A percentile compares a stretch with the other conserved stretches of the same genome.
These are phyloP conservation scores for Allium cepa DNA, from an alignment of 106 monocot species.

Conservation along the genomic window DNA sequence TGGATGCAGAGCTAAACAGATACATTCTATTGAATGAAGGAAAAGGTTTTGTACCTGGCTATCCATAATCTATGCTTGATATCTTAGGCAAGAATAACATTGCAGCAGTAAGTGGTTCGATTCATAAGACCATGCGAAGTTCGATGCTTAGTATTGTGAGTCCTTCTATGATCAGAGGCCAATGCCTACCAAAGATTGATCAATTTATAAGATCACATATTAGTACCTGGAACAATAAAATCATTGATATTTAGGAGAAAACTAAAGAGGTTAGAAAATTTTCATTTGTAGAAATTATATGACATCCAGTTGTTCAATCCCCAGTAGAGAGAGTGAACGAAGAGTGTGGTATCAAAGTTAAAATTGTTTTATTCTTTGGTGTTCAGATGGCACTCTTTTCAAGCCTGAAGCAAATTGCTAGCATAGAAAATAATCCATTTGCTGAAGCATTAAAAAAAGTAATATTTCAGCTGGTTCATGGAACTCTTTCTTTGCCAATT, in stretches of 20 bases:
- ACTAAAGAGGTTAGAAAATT: slow-evolving; percentile 63
- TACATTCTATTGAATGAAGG: slow-evolving; percentile 82
- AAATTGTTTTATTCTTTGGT: slow-evolving; percentile 4
- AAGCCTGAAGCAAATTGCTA: slow-evolving; percentile 70
- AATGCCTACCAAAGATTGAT: slow-evolving; percentile 73
- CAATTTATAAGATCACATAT: slow-evolving; percentile 69
- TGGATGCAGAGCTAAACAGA: slow-evolving; percentile 90
- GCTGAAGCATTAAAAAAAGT: slow-evolving; percentile 58
- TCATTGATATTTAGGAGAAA: slow-evolving; percentile 74
- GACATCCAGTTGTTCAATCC: too few species aligned
- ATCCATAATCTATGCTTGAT: slow-evolving; percentile 91
- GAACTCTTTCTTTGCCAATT: slow-evolving; percentile 80
- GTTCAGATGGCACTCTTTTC: slow-evolving; percentile 74
- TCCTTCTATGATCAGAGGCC: slow-evolving; percentile 59
- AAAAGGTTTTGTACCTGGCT: slow-evolving; percentile 82
- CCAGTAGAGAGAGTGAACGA: background rate
- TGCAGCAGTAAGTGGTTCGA: slow-evolving; percentile 74
- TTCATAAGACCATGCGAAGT: slow-evolving; percentile 78
- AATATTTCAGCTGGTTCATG: slow-evolving; percentile 65
- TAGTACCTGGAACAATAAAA: slow-evolving; percentile 30
- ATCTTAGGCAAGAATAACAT: slow-evolving; percentile 79
- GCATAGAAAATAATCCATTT: slow-evolving; percentile 43
- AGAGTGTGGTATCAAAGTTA: background rate
- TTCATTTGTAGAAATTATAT: background rate
- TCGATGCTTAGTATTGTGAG: slow-evolving; percentile 54